Evolutionary conservation across 2,329 filamentous ascomycete species (phyloP).

Genomic region (Beauveria asiatica): DNA sequence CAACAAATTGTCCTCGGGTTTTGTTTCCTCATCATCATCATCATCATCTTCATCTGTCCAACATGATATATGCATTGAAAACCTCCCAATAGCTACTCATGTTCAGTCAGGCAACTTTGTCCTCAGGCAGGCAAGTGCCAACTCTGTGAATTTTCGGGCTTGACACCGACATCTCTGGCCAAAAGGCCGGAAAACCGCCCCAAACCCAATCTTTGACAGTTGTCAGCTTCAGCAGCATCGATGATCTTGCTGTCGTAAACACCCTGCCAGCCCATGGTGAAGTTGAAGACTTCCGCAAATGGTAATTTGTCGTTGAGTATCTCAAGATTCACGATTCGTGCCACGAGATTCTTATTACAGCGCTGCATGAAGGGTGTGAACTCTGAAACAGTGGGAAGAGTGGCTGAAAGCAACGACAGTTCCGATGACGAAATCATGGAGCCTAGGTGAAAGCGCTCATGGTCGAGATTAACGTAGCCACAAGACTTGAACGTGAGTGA

Average conservation of each 20-base stretch:
- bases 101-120: no score
- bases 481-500: conserved; percentile 49
- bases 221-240: conserved; percentile 27
- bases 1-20: no score
- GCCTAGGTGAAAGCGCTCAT: conserved; percentile 27
- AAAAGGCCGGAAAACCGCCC: conserved; percentile 18
- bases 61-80: no score
- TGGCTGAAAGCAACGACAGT: neutral
- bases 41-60: no score
- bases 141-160: no score
- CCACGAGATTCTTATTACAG: conserved; percentile 28
- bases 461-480: conserved; percentile 45
- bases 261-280: conserved; percentile 29
- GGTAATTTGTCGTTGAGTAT: conserved; percentile 20
- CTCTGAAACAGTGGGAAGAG: neutral
- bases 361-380: conserved; percentile 26
- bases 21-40: no score
- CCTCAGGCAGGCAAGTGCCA: no score
- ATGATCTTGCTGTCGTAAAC: conserved; percentile 25
- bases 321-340: conserved; percentile 24
- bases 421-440: conserved; percentile 21
- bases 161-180: neutral
- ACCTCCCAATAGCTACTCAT: no score
- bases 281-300: conserved; percentile 24
- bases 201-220: conserved; percentile 25